Conservation (phyloP, 1,284 basidiomycete species). For the Leccinum laetum region DNA sequence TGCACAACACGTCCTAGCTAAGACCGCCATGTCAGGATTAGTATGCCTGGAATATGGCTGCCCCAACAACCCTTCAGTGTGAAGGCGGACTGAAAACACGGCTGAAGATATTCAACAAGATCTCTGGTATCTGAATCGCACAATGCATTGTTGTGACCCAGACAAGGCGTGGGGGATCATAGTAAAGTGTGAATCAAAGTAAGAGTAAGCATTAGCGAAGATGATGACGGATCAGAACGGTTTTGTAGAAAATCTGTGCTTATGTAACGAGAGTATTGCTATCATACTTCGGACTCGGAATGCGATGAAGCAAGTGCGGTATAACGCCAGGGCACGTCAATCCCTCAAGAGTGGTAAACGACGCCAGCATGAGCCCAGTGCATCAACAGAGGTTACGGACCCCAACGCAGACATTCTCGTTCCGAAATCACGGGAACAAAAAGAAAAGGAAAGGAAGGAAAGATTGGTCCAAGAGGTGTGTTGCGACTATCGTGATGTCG, state of each 20-base stretch:
- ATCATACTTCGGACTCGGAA: too few relatives aligned
- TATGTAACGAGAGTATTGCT: too few relatives aligned
- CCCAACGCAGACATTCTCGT: slow-evolving; percentile 60
- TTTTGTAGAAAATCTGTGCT: too few relatives aligned
- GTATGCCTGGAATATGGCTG: too few relatives aligned
- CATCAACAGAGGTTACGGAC: slow-evolving; percentile 34
- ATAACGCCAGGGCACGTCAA: slow-evolving; percentile 65
- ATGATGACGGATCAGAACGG: too few relatives aligned
- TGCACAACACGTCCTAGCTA: not conserved
- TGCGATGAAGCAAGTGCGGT: slow-evolving; percentile 36
- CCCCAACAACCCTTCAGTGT: too few relatives aligned
- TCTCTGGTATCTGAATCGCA: not conserved
- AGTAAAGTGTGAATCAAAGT: too few relatives aligned
- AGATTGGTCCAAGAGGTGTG: slow-evolving; percentile 64
- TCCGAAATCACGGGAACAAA: slow-evolving; percentile 61
- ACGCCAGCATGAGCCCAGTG: slow-evolving; percentile 18
- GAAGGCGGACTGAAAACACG: not conserved
- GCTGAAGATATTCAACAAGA: not conserved
- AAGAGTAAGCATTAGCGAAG: too few relatives aligned
- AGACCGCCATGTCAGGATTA: not conserved
- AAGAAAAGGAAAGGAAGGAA: slow-evolving; percentile 58
- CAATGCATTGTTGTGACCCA: not conserved
- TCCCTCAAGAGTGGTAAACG: slow-evolving; percentile 52
- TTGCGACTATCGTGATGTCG: slow-evolving; percentile 1
- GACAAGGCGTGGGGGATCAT: too few relatives aligned